Percentiles rank a stretch among this genome's conserved stretches.
phyloP scores from a whole-genome alignment of 1,284 basidiomycete species.

The Apiotrichum montevideense region DNA sequence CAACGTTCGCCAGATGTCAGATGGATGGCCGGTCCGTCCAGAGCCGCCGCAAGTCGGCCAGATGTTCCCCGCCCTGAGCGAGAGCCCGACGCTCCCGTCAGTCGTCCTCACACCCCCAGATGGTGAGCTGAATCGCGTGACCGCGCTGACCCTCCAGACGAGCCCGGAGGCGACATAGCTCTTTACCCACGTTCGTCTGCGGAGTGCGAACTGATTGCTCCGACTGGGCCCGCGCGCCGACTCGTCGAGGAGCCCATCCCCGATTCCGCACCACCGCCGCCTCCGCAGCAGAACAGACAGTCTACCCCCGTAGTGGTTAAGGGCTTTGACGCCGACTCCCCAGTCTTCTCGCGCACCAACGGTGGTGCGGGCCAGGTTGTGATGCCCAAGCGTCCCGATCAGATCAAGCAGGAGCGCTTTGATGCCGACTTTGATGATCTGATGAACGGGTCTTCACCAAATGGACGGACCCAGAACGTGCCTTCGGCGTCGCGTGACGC shows the following conservation, averaged over 20 bases:
- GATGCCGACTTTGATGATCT: slow-evolving; percentile 5
- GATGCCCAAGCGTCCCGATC: background rate
- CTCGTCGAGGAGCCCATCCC: background rate
- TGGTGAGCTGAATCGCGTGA: slow-evolving; percentile 1
- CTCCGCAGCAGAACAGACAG: no score
- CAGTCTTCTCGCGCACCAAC: background rate
- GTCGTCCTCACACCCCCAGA: slow-evolving; percentile 13
- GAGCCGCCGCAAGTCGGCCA: no score
- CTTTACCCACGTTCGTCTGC: slow-evolving; percentile 10
- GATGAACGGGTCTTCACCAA: background rate
- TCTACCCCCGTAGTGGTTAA: no score
- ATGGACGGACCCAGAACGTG: no score
- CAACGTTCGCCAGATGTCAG: background rate
- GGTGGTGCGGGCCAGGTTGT: background rate
- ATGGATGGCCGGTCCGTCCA: background rate
- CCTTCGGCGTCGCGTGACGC: background rate
- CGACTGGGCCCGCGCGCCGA: background rate
- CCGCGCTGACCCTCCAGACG: slow-evolving; percentile 5
- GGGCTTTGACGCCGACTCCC: background rate
- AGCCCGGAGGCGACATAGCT: slow-evolving; percentile 7
- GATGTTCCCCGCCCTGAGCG: background rate
- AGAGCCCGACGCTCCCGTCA: slow-evolving; percentile 1
- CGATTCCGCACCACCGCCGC: no score
- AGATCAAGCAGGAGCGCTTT: background rate
- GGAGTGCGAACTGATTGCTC: background rate